Percentiles rank a stretch among this genome's conserved stretches.
phyloP scores from a whole-genome alignment of 2,329 filamentous ascomycete genomes.

The Drechslerella dactyloides region DNA sequence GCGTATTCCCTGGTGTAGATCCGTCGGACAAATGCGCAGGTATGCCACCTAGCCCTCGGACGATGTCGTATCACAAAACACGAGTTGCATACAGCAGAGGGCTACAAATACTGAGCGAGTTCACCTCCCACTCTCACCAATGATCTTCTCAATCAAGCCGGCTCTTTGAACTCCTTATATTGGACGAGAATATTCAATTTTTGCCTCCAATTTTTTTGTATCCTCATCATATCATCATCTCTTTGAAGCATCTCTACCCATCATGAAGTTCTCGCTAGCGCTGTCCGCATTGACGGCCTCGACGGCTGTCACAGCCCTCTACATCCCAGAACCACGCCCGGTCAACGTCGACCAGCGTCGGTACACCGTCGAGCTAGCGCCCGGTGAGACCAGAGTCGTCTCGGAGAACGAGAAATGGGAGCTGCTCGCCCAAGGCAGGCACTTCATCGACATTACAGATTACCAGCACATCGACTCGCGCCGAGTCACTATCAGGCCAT shows the following conservation, averaged over 20 bases:
- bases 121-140: not conserved
- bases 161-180: not conserved
- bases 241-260: not conserved
- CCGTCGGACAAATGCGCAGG: conserved; percentile 2
- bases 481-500: conserved; percentile 17
- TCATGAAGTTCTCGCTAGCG: conserved; percentile 42
- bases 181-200: not conserved
- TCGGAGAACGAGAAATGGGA: conserved; percentile 45
- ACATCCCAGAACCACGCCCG: conserved; percentile 36
- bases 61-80: conserved; percentile 17
- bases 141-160: not conserved
- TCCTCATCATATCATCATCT: not conserved
- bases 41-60: conserved; percentile 10
- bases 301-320: conserved; percentile 42
- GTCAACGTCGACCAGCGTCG: conserved; percentile 16
- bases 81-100: not conserved
- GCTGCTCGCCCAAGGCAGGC: conserved; percentile 39
- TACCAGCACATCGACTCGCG: conserved; percentile 39
- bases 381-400: conserved; percentile 36
- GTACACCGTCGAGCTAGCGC: conserved; percentile 45
- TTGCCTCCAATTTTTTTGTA: not conserved
- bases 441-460: conserved; percentile 50
- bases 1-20: conserved; percentile 33
- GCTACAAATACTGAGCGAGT: not conserved
- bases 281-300: conserved; percentile 38